Base-by-base conservation (phyloP, 2,329 filamentous ascomycete species). In the Nemania sp. region DNA sequence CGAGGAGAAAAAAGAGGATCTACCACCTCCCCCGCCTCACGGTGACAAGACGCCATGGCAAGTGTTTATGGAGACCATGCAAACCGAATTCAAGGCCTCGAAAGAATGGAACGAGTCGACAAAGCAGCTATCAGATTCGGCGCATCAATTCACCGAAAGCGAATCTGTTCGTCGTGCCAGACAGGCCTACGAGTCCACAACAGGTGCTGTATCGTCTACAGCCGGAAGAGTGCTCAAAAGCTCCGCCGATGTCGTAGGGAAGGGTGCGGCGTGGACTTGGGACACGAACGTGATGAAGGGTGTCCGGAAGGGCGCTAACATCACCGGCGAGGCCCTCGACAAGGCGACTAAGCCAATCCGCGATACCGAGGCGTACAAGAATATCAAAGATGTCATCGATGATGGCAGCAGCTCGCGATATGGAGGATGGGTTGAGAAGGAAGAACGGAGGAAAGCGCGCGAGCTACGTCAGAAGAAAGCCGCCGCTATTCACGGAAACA, bases 81-180 rank as follows among this genome's bases (percentile, higher is more conserved):
- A 90, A 72, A 82, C 80, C 52, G 94, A 99, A 74, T 96, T 99
- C 76, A 91, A 97, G 73, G 89, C 91, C 47, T 97, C 92, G 14
- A 96, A 97, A 70, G 94, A 99, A 72, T 99, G 94, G 94, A 96
- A 99, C 68, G 94, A 99, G 70, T 96, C 91, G 37, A 99, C 93
- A 36, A 97, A 99, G 77, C 90, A 94, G 62, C 82, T 99, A 36
- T 89, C 90, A 15, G 90, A 90, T 43, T 90, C 89, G 5, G 91
- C 93, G 15, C 88, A 96, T 68, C 86, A 97, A 66, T 94, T 99
- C 69, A 87, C 87, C 26, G 93, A 97, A 75, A 97, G 91, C 68
- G 92, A 97, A 68, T 89, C 88, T 15, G 90, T 99, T 14, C 88
- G 91, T 68, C 85, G 86, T 65, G 94, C 93, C 24, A 85, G 89